Conservation (phyloP, 139 green algal species). For the Micromonas pusilla region DNA sequence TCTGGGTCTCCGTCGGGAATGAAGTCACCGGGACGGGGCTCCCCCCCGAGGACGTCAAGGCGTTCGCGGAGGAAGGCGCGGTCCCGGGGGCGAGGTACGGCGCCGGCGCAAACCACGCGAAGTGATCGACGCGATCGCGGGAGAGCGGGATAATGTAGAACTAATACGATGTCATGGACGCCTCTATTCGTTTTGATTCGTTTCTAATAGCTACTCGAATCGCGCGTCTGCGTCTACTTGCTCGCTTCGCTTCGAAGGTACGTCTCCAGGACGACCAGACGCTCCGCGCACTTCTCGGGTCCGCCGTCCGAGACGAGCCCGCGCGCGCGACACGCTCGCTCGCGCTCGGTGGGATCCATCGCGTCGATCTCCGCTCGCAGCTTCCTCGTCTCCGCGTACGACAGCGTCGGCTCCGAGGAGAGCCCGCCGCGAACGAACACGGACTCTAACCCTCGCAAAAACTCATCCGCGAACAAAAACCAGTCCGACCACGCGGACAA, state of each 20-base stretch:
- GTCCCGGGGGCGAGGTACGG: slow-evolving; percentile 24
- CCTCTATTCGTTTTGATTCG: neutral
- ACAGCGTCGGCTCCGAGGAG: no score
- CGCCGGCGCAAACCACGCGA: neutral
- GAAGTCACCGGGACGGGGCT: slow-evolving; percentile 74
- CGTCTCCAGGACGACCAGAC: no score
- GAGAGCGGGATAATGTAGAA: neutral
- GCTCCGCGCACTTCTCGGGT: no score
- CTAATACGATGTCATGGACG: neutral
- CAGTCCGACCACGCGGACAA: neutral
- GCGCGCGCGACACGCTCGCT: no score
- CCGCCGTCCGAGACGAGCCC: no score
- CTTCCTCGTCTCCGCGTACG: no score
- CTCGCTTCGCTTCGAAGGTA: no score
- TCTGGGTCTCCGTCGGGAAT: slow-evolving; percentile 87
- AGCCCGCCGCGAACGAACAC: neutral
- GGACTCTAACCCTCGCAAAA: neutral
- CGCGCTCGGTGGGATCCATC: no score
- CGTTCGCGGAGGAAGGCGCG: slow-evolving; percentile 2
- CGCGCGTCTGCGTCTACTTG: no score
- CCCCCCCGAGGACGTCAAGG: slow-evolving; percentile 16
- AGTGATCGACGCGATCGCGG: neutral
- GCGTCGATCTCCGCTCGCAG: no score
- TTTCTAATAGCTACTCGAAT: no score
- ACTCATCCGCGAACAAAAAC: slow-evolving; percentile 3